Conservation (phyloP, 306 rosid species). For the Myrica gale region DNA sequence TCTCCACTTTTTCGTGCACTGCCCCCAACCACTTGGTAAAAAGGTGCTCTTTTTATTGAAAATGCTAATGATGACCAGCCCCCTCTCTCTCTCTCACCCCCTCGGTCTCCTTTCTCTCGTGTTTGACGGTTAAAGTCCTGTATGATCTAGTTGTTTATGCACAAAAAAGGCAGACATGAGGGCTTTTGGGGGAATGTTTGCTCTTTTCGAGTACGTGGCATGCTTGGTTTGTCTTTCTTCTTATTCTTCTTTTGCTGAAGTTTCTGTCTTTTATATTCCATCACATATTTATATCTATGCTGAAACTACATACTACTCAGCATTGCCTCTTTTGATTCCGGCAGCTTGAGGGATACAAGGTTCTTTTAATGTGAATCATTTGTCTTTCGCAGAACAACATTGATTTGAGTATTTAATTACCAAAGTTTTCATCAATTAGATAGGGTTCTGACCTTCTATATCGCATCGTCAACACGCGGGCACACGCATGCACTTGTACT, state of each 20-base stretch:
- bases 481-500: not conserved
- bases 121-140: slow-evolving; percentile 19
- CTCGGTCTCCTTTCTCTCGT: not conserved
- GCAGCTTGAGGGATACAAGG: slow-evolving; percentile 4
- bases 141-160: not conserved
- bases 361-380: slow-evolving; percentile 6
- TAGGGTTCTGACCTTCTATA: not conserved
- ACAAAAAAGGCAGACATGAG: slow-evolving; percentile 18
- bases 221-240: not conserved
- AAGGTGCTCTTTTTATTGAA: slow-evolving; percentile 1
- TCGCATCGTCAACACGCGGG: not conserved
- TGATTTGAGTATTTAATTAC: not conserved
- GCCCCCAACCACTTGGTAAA: not conserved
- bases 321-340: not conserved
- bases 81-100: not conserved
- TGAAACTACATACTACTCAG: not conserved
- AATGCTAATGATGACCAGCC: slow-evolving; percentile 9
- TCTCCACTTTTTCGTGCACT: slow-evolving; percentile 26
- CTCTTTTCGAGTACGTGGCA: not conserved
- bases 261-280: slow-evolving; percentile 2
- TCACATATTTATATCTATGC: not conserved
- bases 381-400: not conserved
- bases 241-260: too few species aligned
- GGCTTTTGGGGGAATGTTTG: slow-evolving; percentile 2
- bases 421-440: not conserved